A percentile compares a stretch with the other conserved stretches of the same genome.
These are phyloP conservation scores for Cladochytrium tenue DNA, from an alignment of 371 early-diverging fungal species.

Conservation along the genomic window DNA sequence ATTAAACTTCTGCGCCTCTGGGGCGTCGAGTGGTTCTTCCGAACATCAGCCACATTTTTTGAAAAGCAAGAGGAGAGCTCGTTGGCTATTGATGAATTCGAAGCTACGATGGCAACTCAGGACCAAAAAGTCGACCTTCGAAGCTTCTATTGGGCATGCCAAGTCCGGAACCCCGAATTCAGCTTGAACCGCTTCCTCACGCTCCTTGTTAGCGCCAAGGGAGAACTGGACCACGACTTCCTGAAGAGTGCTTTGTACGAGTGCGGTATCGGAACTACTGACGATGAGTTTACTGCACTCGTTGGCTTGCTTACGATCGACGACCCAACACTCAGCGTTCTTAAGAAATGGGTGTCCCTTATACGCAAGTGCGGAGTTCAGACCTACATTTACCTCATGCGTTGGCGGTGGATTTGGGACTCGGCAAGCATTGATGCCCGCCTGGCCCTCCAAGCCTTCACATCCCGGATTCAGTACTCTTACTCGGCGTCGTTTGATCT, in stretches of 20 bases:
- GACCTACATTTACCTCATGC: slow-evolving; percentile 11
- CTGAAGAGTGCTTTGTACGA: slow-evolving; percentile 4
- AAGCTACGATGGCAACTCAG: not conserved
- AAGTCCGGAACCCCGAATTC: slow-evolving; percentile 11
- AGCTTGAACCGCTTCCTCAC: slow-evolving; percentile 7
- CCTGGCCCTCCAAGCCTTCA: slow-evolving; percentile 18
- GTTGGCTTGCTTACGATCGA: slow-evolving; percentile 12
- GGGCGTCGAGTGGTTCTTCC: slow-evolving; percentile 28
- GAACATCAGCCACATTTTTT: slow-evolving; percentile 12
- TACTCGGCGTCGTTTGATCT: slow-evolving; percentile 6
- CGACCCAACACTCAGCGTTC: not conserved
- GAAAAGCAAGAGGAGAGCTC: slow-evolving; percentile 10
- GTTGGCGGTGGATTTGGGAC: slow-evolving; percentile 10
- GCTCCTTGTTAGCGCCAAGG: not conserved
- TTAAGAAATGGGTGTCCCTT: slow-evolving; percentile 11
- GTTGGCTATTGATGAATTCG: slow-evolving; percentile 4
- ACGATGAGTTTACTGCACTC: slow-evolving; percentile 11
- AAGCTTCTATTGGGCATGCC: slow-evolving; percentile 23
- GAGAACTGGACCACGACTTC: not conserved
- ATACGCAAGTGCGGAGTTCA: slow-evolving; percentile 11
- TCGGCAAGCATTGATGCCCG: not conserved
- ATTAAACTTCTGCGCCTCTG: slow-evolving; percentile 15
- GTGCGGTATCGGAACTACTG: slow-evolving; percentile 7
- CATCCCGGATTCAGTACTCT: not conserved
- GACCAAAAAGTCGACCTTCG: slow-evolving; percentile 14